Base-by-base conservation (phyloP, 805 yeast genomes). In the Yamadazyma endophytica region DNA sequence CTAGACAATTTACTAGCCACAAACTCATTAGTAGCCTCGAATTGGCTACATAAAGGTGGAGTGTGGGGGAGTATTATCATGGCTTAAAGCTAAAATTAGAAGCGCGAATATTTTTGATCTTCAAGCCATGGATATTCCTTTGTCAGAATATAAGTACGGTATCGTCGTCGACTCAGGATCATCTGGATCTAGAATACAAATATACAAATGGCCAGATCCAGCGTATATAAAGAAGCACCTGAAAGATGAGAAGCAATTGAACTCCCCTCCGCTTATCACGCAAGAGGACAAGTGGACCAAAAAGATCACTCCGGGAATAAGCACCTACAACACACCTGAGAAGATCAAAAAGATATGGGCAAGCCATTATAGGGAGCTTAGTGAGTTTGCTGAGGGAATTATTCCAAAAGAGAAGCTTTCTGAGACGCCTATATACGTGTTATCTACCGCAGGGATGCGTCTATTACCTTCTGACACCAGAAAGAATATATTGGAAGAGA, bases 371-470 rank as follows among this genome's bases (percentile, higher is more conserved):
- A 58, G 72, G 37, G 69, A 73, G 3, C 59, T 92, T 29, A 63
- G 89, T 12, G 64, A 73, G 27, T 77, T 77, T 52, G 97, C 96
- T 0, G 73, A 76, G 44, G 54, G 58, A 4, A 71, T 82, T 14
- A 76, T 92, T 6, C 97, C 97, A 0, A 47, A 51, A 18, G 70
- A 69, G 0, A 65, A 73, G 33, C 75, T 77, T 42, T 39, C 54
- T 1, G 73, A 74, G 4, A 90, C 97, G 0, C 97, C 98, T 0
- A 71, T 92, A 1, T 92, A 78, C 44, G 75, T 92, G n/a, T 75
- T 85, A 44, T 95, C 97, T 3, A 92, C 98, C 0, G 98, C 98
- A 4, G 98, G 98, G 2, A 87, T 92, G 95, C 71, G 98, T 40
- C 60, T 92, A 24, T 52, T 90, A 26, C 75, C 82, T 0, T 64